Conservation (phyloP, 305 asterid species). For the Solanum aculeatissimum region DNA sequence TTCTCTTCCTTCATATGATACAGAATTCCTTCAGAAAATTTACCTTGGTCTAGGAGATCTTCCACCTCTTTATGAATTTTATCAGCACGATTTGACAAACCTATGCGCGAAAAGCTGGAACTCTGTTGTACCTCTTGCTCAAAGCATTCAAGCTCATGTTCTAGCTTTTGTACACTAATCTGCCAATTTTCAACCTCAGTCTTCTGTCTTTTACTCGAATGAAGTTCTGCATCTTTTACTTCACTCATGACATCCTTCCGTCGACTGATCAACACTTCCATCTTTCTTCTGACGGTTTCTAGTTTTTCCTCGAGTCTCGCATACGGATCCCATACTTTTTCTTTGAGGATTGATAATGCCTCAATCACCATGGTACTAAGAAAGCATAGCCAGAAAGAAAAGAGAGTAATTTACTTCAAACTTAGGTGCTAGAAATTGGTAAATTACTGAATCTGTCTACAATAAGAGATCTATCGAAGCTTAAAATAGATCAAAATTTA, state of each 20-base stretch:
- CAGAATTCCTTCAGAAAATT: not conserved
- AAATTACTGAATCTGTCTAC: not conserved
- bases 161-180: not conserved
- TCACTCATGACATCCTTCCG: not conserved
- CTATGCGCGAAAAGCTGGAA: not conserved
- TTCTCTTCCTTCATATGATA: not conserved
- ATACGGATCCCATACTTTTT: not conserved
- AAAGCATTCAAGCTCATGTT: not conserved
- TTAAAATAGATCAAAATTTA: too few species aligned
- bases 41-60: not conserved
- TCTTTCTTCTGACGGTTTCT: not conserved
- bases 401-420: not conserved
- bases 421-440: not conserved
- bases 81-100: not conserved
- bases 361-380: not conserved
- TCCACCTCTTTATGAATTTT: not conserved
- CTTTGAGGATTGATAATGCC: not conserved
- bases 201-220: not conserved
- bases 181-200: constrained; percentile 1
- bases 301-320: not conserved
- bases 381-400: not conserved
- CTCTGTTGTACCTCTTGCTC: not conserved
- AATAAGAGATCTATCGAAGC: too few species aligned
- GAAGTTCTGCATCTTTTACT: not conserved
- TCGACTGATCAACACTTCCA: not conserved